Evolutionary conservation across 2,329 filamentous ascomycete species (phyloP).

Genomic region (Nannizzia gypsea): DNA sequence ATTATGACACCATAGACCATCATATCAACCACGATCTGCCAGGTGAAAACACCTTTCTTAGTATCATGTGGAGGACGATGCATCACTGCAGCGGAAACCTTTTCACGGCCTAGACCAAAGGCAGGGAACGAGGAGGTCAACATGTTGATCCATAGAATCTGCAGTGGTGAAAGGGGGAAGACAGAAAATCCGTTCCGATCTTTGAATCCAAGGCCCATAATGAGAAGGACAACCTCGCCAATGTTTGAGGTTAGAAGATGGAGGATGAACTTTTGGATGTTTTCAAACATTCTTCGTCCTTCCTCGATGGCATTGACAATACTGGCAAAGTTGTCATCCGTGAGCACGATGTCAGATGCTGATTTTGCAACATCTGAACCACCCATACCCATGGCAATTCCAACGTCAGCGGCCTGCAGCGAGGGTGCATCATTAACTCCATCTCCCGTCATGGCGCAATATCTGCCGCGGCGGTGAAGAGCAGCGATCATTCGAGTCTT

Average conservation of each 20-base stretch:
- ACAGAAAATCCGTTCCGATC: slow-evolving; percentile 42
- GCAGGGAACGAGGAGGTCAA: slow-evolving; percentile 48
- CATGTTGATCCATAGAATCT: slow-evolving; percentile 55
- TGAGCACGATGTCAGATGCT: slow-evolving; percentile 49
- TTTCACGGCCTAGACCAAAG: slow-evolving; percentile 49
- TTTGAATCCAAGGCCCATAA: slow-evolving; percentile 49
- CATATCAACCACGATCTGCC: slow-evolving; percentile 44
- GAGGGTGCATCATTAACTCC: slow-evolving; percentile 80
- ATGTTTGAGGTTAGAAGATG: slow-evolving; percentile 46
- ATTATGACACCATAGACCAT: slow-evolving; percentile 43
- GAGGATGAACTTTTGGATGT: slow-evolving; percentile 64
- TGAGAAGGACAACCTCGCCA: slow-evolving; percentile 45
- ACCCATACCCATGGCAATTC: slow-evolving; percentile 77
- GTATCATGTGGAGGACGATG: slow-evolving; percentile 43
- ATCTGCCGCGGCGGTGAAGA: slow-evolving; percentile 61
- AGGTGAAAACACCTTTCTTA: slow-evolving; percentile 41
- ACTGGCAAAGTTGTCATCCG: slow-evolving; percentile 78
- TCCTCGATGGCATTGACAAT: slow-evolving; percentile 75
- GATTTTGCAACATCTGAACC: slow-evolving; percentile 79
- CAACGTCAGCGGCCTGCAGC: slow-evolving; percentile 68
- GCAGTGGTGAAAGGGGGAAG: slow-evolving; percentile 47
- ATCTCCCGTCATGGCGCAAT: slow-evolving; percentile 80
- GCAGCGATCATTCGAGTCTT: slow-evolving; percentile 89
- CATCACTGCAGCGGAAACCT: slow-evolving; percentile 44
- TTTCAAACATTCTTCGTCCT: slow-evolving; percentile 74